Percentiles rank a stretch among this genome's conserved stretches.
Conservation (phyloP, 495 filamentous ascomycete genomes). For the Poronia punctata region DNA sequence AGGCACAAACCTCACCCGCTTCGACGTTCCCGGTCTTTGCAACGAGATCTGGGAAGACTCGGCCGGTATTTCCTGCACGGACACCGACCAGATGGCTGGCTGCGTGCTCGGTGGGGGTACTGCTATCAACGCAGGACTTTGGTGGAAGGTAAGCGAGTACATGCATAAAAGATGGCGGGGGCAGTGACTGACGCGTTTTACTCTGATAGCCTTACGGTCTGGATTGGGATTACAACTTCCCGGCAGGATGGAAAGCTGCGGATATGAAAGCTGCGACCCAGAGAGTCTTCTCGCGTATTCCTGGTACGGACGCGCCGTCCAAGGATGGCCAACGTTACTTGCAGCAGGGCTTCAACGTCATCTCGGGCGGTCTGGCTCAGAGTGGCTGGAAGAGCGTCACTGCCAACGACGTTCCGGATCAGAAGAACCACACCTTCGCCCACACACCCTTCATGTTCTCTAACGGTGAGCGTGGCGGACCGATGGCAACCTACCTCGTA, state of each 20-base stretch:
- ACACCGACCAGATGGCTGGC: constrained; percentile 67
- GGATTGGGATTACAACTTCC: constrained; percentile 73
- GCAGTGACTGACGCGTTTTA: neutral
- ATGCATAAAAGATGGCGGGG: neutral
- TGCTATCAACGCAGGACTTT: constrained; percentile 62
- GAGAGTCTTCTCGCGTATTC: constrained; percentile 61
- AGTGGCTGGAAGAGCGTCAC: constrained; percentile 57
- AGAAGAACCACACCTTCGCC: constrained; percentile 61
- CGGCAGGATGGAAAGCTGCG: constrained; percentile 59
- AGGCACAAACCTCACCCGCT: constrained; percentile 61
- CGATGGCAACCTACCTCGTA: constrained; percentile 66
- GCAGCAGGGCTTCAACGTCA: constrained; percentile 56
- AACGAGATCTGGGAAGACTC: constrained; percentile 62
- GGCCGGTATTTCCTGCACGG: constrained; percentile 56
- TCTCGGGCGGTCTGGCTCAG: constrained; percentile 46
- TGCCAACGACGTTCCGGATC: constrained; percentile 51
- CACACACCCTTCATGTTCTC: constrained; percentile 65
- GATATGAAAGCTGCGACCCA: constrained; percentile 53
- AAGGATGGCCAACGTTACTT: constrained; percentile 62
- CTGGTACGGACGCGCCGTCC: constrained; percentile 61
- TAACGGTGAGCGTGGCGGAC: constrained; percentile 61
- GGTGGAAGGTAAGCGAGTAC: constrained; percentile 39
- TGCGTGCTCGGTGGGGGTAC: constrained; percentile 73
- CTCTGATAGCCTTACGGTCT: constrained; percentile 36
- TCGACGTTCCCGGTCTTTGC: constrained; percentile 75